Conservation (phyloP, 2,329 filamentous ascomycete species). For the Volutella citrinella region DNA sequence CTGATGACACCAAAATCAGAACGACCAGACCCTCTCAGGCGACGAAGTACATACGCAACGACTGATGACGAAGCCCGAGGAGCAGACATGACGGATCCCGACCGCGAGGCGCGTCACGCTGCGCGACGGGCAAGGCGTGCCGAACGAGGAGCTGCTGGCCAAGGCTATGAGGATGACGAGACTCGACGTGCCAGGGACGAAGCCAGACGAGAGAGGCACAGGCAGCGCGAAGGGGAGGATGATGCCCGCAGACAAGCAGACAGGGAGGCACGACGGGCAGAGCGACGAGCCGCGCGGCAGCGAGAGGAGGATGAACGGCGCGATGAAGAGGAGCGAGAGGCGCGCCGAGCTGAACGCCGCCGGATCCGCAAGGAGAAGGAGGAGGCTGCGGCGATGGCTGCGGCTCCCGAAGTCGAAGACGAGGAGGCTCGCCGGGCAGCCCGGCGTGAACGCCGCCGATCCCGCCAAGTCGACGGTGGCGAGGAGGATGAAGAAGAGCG, state of each 20-base stretch:
- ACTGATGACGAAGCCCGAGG: conserved; percentile 48
- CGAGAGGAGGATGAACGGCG: conserved; percentile 22
- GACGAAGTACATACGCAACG: conserved; percentile 47
- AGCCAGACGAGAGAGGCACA: conserved; percentile 52
- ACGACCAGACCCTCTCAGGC: conserved; percentile 34
- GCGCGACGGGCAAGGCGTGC: conserved; percentile 58
- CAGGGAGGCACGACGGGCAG: conserved; percentile 55
- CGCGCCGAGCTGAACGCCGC: conserved; percentile 48
- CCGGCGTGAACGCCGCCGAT: conserved; percentile 49
- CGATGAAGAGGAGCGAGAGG: conserved; percentile 50
- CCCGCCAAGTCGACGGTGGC: conserved; percentile 41
- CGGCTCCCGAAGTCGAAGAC: conserved; percentile 41
- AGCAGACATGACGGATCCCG: conserved; percentile 48
- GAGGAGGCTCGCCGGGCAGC: conserved; percentile 44
- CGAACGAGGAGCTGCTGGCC: conserved; percentile 43
- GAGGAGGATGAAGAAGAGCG: conserved; percentile 54
- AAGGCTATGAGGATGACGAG: conserved; percentile 54
- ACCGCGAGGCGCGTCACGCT: conserved; percentile 59
- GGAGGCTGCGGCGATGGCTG: conserved; percentile 37
- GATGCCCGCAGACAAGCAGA: conserved; percentile 36
- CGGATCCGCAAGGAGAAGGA: conserved; percentile 48
- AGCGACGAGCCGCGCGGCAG: conserved; percentile 42
- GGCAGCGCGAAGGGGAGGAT: conserved; percentile 48
- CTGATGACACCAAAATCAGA: conserved; percentile 48
- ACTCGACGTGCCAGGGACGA: conserved; percentile 55